A percentile compares a stretch with the other conserved stretches of the same genome.
phyloP scores from a whole-genome alignment of 1,139 yeast species.

The Zygosaccharomyces sapae region DNA sequence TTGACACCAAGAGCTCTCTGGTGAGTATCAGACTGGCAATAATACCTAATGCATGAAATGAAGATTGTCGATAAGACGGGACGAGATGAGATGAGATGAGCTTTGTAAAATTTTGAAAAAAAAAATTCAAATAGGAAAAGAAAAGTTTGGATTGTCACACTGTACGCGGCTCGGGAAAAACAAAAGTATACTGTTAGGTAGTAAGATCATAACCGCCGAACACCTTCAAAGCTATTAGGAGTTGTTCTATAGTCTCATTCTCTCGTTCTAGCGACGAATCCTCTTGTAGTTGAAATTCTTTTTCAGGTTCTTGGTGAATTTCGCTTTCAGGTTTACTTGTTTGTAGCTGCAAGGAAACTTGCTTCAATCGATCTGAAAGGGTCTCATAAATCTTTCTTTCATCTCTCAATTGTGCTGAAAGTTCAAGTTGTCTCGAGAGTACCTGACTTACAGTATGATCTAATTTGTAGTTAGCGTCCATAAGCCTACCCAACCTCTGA shows the following conservation, averaged over 20 bases:
- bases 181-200: not conserved
- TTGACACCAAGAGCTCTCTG: not conserved
- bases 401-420: slow-evolving; percentile 5
- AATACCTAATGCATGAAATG: not conserved
- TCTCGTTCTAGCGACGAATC: slow-evolving; percentile 5
- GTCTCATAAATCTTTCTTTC: slow-evolving; percentile 7
- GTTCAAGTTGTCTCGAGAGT: slow-evolving; percentile 4
- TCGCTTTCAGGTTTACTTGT: not conserved
- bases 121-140: slow-evolving; percentile 8
- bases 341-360: not conserved
- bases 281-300: slow-evolving; percentile 4
- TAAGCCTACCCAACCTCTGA: slow-evolving; percentile 7
- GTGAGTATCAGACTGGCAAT: not conserved
- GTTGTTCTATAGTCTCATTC: slow-evolving; percentile 18
- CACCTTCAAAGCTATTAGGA: slow-evolving; percentile 22
- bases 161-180: slow-evolving; percentile 1
- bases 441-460: slow-evolving; percentile 8
- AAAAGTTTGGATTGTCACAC: slow-evolving; percentile 5
- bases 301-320: not conserved
- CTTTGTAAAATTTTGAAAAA: slow-evolving; percentile 5
- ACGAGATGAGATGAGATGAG: slow-evolving; percentile 5
- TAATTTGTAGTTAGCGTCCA: slow-evolving; percentile 13
- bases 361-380: slow-evolving; percentile 3
- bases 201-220: slow-evolving; percentile 19
- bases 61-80: slow-evolving; percentile 1